Evolutionary conservation across 1,139 yeast species (phyloP), one percentile per base, ranked within the genome.

Genomic region (Debaryomyces fabryi): DNA sequence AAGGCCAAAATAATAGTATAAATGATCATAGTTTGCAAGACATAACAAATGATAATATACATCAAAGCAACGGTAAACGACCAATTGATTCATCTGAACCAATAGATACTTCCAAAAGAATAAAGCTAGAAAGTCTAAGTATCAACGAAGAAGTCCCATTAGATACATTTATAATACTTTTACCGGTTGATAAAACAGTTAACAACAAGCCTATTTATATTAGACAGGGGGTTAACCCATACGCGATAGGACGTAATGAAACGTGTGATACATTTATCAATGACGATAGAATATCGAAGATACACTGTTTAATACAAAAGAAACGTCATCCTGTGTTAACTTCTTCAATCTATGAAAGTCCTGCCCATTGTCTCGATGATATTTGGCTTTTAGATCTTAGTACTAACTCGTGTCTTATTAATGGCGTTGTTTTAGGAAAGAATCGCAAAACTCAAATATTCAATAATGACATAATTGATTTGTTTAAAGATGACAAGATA

Each of bases 311-410:
- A 35, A 70, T 93, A 13, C 62, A 76, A 47, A 81, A 85, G 57
- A 76, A 79, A 51, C 71, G 87, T 47, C 88, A 84, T 58, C 83
- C 85, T 0, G 76, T 79, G 8, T 72, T 75, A 3, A 71, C 70
- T 37, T 58, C 67, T 7, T 79, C 85, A 36, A 76, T 83, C 8
- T 80, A 71, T 57, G 88, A 83, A 57, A 81, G 86, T 13, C 88
- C 89, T 0, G 89, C 88, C 0, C 79, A 81, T 50, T 82, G 85
- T 50, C 67, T 81, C 3, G 89, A 85, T 49, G 91, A 85, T 59
- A 72, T 88, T n/a, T 90, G 96, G 96, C 69, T 91, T 16, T 67
- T 88, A 38, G 97, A 89, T 59, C 80, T 76, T 52, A 87, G 96
- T 46, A 82, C 96, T 0, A 91, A 91, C 63, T 86, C 88, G 1